Evolutionary conservation across 148 eudicot species (phyloP).

Genomic region (Drosera capensis): DNA sequence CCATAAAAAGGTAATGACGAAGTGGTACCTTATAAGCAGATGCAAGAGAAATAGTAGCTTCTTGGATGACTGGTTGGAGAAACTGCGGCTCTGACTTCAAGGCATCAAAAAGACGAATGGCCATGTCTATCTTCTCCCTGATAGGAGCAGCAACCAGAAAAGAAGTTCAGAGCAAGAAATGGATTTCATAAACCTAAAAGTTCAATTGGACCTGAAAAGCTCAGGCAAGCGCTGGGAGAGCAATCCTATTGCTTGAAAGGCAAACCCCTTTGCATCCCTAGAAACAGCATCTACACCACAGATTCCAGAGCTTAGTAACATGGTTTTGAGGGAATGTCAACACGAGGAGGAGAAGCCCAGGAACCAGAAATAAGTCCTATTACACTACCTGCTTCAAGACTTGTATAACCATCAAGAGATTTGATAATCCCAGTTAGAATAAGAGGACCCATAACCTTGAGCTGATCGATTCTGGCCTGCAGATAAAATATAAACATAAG

Average conservation of each 20-base stretch:
- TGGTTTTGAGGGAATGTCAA: background rate
- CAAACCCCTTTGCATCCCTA: conserved; percentile 73
- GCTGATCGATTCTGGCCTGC: conserved; percentile 76
- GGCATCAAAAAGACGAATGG: conserved; percentile 74
- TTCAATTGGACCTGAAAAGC: conserved; percentile 58
- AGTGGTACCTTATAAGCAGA: conserved; percentile 58
- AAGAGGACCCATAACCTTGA: conserved; percentile 91
- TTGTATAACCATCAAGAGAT: conserved; percentile 53
- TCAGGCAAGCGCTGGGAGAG: conserved; percentile 92
- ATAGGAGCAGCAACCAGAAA: conserved; percentile 4
- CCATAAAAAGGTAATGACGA: background rate
- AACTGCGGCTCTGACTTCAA: conserved; percentile 59
- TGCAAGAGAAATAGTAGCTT: conserved; percentile 76
- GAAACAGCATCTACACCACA: conserved; percentile 47
- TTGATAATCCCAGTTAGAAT: conserved; percentile 68
- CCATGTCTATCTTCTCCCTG: conserved; percentile 86
- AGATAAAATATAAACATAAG: conserved; percentile 9
- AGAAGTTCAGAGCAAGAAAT: background rate
- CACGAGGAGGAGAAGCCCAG: background rate
- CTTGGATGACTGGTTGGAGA: conserved; percentile 72
- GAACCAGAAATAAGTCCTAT: background rate
- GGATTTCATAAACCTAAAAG: background rate
- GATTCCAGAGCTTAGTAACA: conserved; percentile 6
- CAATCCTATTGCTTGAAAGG: conserved; percentile 84
- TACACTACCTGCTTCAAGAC: conserved; percentile 52